Evolutionary conservation across 768 basidiomycete species (phyloP).

Genomic region (Phylloporus sp.): DNA sequence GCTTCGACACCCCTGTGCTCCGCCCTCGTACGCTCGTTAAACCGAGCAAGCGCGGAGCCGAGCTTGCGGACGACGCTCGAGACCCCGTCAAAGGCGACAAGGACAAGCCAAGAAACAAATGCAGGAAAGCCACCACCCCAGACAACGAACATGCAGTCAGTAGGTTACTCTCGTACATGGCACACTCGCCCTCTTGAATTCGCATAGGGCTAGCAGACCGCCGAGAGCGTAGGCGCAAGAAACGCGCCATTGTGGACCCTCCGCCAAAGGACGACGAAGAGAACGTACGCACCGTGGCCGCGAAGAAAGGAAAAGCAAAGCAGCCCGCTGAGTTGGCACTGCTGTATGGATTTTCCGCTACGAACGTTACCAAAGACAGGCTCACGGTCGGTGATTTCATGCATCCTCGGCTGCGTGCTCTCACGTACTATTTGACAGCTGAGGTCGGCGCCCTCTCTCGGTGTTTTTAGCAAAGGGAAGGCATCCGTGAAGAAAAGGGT

Average conservation of each 20-base stretch:
- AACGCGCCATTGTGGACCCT: slow-evolving; percentile 47
- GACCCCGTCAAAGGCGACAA: slow-evolving; percentile 6
- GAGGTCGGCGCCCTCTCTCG: slow-evolving; percentile 26
- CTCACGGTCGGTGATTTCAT: slow-evolving; percentile 29
- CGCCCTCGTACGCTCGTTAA: slow-evolving; percentile 39
- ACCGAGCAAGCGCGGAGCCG: not conserved
- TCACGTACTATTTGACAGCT: slow-evolving; percentile 19
- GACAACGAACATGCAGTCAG: slow-evolving; percentile 38
- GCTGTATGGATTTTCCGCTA: slow-evolving; percentile 35
- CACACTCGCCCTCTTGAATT: not conserved
- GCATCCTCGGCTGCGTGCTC: not conserved
- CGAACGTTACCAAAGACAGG: slow-evolving; percentile 35
- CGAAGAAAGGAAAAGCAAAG: slow-evolving; percentile 17
- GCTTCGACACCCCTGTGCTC: slow-evolving; percentile 55
- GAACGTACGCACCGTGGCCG: not conserved
- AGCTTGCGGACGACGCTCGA: not conserved
- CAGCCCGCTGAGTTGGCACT: slow-evolving; percentile 31
- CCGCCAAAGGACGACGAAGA: slow-evolving; percentile 10
- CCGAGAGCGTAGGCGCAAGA: slow-evolving; percentile 58
- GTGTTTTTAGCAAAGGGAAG: slow-evolving; percentile 37
- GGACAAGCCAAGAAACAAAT: slow-evolving; percentile 26
- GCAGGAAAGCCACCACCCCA: slow-evolving; percentile 12
- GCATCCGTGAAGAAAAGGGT: slow-evolving; percentile 29
- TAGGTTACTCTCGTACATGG: slow-evolving; percentile 21
- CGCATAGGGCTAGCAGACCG: slow-evolving; percentile 58